Percentiles rank a stretch among this genome's conserved stretches.
Evolutionary conservation across 371 early-diverging fungal species (phyloP).

Genomic region (Mortierella sp.): DNA sequence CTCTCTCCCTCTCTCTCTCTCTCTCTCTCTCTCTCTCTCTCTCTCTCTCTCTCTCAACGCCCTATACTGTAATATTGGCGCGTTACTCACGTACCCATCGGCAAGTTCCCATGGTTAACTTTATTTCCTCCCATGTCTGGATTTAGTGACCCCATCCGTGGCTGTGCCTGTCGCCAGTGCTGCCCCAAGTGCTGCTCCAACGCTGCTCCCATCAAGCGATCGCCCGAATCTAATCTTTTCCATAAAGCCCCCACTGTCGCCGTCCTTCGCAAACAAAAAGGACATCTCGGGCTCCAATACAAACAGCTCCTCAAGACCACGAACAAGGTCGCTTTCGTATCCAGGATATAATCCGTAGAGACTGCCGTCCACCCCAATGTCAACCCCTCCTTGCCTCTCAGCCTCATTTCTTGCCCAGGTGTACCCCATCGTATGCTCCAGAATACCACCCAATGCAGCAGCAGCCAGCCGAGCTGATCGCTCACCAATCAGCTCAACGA

Average conservation of each 20-base stretch:
- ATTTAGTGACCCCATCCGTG: neutral
- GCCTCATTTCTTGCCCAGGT: slow-evolving; percentile 13
- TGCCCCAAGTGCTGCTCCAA: neutral
- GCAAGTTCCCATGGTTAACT: neutral
- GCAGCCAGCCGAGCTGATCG: slow-evolving; percentile 92
- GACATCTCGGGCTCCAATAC: neutral
- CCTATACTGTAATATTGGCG: too few relatives aligned
- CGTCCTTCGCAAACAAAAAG: neutral
- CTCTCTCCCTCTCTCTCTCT: neutral
- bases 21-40: neutral
- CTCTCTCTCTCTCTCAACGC: too few relatives aligned
- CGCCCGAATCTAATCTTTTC: neutral
- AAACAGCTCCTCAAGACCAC: slow-evolving; percentile 53
- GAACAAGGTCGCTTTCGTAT: slow-evolving; percentile 79
- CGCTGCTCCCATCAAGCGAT: neutral
- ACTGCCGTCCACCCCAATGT: slow-evolving; percentile 94
- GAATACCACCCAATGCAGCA: slow-evolving; percentile 84
- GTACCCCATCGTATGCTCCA: slow-evolving; percentile 62
- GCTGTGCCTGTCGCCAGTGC: neutral
- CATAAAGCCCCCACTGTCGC: neutral
- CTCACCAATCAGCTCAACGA: slow-evolving; percentile 88
- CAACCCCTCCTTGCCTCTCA: slow-evolving; percentile 27
- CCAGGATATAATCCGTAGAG: slow-evolving; percentile 93
- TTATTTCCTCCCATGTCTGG: neutral
- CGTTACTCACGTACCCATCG: too few relatives aligned